Conservation (phyloP, 495 filamentous ascomycete species). For the Xylaria curta region DNA sequence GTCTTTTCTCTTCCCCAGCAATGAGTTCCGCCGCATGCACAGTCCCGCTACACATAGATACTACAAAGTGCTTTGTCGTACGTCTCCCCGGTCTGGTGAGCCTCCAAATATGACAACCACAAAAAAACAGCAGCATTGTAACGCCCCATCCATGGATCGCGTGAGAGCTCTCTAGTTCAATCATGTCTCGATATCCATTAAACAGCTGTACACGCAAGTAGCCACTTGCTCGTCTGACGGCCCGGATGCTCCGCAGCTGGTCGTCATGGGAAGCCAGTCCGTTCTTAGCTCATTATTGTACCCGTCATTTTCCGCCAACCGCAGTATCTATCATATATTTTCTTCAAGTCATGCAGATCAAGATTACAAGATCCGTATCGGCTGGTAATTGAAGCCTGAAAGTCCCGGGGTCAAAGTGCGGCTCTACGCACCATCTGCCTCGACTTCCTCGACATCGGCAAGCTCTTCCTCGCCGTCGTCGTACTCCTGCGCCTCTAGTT, state of each 20-base stretch:
- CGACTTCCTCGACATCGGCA: constrained; percentile 52
- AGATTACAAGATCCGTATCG: constrained; percentile 29
- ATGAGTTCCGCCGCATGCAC: constrained; percentile 22
- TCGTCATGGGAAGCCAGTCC: constrained; percentile 18
- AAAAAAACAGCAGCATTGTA: constrained; percentile 31
- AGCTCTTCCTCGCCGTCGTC: constrained; percentile 49
- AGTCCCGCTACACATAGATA: constrained; percentile 24
- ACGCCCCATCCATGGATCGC: constrained; percentile 37
- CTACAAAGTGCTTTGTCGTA: constrained; percentile 24
- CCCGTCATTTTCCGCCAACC: constrained; percentile 19
- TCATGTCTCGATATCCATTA: constrained; percentile 46
- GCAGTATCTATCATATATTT: constrained; percentile 30
- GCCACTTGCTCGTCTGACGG: constrained; percentile 23
- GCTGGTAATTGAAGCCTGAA: constrained; percentile 29
- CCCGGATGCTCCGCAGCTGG: not conserved
- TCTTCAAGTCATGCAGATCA: constrained; percentile 23
- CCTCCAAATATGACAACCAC: constrained; percentile 27
- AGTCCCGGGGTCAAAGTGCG: constrained; percentile 28
- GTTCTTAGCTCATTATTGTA: constrained; percentile 24
- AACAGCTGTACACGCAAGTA: constrained; percentile 28
- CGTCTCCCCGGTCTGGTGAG: constrained; percentile 14
- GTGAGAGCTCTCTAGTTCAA: constrained; percentile 41
- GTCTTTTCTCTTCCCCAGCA: not conserved
- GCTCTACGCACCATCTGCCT: constrained; percentile 38
- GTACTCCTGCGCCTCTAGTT: constrained; percentile 63